Evolutionary conservation across 257 asterid species (phyloP).

Genomic region (Solanum tacnaense): DNA sequence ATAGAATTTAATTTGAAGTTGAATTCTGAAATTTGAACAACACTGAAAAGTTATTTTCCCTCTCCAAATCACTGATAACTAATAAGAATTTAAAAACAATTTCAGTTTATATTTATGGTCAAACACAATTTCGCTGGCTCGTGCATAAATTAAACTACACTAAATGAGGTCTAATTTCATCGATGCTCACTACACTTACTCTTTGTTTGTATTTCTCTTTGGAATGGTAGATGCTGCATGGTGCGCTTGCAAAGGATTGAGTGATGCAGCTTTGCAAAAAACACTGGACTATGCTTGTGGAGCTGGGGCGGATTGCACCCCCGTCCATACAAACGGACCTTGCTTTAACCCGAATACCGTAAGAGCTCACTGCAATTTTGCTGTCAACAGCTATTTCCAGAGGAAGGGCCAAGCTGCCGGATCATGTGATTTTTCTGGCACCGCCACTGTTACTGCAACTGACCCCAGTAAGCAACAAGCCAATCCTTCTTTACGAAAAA

Average conservation of each 20-base stretch:
- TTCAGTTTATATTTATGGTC: background rate
- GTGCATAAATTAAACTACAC: background rate
- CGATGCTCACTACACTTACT: background rate
- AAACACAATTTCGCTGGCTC: background rate
- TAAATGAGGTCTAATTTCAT: background rate
- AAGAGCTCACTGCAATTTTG: slow-evolving; percentile 72
- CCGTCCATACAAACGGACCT: slow-evolving; percentile 39
- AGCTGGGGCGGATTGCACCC: slow-evolving; percentile 76
- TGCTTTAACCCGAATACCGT: slow-evolving; percentile 72
- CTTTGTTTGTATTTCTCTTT: background rate
- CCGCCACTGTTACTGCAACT: slow-evolving; percentile 32
- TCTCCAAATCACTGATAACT: too few relatives aligned
- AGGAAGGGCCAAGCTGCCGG: slow-evolving; percentile 41
- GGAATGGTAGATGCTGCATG: slow-evolving; percentile 49
- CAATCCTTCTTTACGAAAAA: too few relatives aligned
- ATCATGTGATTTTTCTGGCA: slow-evolving; percentile 69
- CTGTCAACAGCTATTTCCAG: slow-evolving; percentile 79
- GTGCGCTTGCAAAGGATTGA: slow-evolving; percentile 74
- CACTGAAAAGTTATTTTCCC: too few relatives aligned
- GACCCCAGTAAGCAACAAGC: slow-evolving; percentile 58
- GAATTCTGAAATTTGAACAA: background rate
- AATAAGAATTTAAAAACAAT: background rate
- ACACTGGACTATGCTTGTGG: slow-evolving; percentile 91
- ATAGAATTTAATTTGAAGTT: background rate
- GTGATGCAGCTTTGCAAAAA: slow-evolving; percentile 43